A percentile compares a stretch with the other conserved stretches of the same genome.
These are phyloP conservation scores for Torrubiellomyces zombiae DNA, from an alignment of 2,329 filamentous ascomycete species.

Conservation along the genomic window DNA sequence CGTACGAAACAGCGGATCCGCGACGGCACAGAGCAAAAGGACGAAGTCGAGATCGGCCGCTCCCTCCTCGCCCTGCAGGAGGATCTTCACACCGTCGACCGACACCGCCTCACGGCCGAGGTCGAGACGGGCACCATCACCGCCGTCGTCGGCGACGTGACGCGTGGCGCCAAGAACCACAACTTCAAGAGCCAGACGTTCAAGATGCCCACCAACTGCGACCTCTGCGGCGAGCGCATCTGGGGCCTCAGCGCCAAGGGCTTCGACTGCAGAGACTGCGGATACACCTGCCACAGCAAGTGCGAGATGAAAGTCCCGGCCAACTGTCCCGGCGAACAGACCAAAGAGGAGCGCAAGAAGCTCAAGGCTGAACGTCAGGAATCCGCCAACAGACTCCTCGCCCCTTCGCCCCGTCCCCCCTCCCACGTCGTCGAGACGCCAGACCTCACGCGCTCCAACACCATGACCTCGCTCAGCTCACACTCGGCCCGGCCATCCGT, in stretches of 20 bases:
- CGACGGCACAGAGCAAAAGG: constrained; percentile 73
- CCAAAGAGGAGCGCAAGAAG: constrained; percentile 90
- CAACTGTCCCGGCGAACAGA: constrained; percentile 84
- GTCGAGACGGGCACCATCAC: constrained; percentile 89
- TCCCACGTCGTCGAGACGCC: constrained; percentile 44
- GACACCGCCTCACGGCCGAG: constrained; percentile 72
- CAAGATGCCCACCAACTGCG: constrained; percentile 97
- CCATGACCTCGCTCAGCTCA: constrained; percentile 78
- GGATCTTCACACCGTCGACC: constrained; percentile 67
- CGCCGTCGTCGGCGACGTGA: constrained; percentile 79
- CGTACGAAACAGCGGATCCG: constrained; percentile 57
- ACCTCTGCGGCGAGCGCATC: constrained; percentile 88
- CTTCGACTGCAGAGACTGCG: constrained; percentile 89
- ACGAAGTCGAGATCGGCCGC: constrained; percentile 71
- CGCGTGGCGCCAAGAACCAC: constrained; percentile 82
- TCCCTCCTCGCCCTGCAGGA: constrained; percentile 77
- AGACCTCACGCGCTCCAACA: constrained; percentile 61
- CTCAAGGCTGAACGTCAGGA: constrained; percentile 76
- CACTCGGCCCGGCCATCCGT: constrained; percentile 54
- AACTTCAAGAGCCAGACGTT: constrained; percentile 98
- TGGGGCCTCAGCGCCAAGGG: constrained; percentile 96
- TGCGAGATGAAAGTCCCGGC: constrained; percentile 98
- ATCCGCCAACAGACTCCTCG: constrained; percentile 46
- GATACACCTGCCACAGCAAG: constrained; percentile 96
- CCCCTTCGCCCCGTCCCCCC: constrained; percentile 22